Conservation (phyloP, 331 rosid genomes). For the Malus hybrid region DNA sequence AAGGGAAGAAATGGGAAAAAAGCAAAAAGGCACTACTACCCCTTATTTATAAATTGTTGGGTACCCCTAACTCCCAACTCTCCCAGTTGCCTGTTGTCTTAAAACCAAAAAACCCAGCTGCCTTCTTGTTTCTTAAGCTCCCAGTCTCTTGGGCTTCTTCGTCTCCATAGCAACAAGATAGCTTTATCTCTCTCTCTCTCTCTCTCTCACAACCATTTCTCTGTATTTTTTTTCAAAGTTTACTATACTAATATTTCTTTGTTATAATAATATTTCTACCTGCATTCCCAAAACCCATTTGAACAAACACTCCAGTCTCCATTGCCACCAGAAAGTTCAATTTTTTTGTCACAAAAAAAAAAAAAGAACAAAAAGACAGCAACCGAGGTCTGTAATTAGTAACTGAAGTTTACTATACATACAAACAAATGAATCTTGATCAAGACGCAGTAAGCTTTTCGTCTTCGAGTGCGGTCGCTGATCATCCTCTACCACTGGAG, state of each 20-base stretch:
- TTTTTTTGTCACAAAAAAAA: not conserved
- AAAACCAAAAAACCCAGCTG: not conserved
- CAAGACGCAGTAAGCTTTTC: not conserved
- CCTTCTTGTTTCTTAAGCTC: not conserved
- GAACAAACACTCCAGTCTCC: not conserved
- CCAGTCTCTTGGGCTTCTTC: not conserved
- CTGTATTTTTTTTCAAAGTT: not conserved
- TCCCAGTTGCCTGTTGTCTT: not conserved
- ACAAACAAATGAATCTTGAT: conserved; percentile 27
- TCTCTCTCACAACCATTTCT: not conserved
- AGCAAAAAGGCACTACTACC: not conserved
- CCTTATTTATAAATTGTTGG: not conserved
- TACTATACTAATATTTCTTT: not conserved
- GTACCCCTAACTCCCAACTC: not conserved
- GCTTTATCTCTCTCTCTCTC: not conserved
- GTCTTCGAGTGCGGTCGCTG: not conserved
- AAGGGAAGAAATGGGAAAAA: not conserved
- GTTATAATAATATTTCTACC: not conserved
- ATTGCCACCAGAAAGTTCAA: not conserved
- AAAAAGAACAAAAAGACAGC: not conserved
- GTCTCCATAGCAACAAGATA: not conserved
- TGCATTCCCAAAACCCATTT: conserved; percentile 6
- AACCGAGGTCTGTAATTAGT: not conserved
- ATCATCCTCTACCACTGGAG: conserved; percentile 49
- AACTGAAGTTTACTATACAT: not conserved